Conservation (phyloP, 75 land plant species). For the Isoetes taiwanensis region DNA sequence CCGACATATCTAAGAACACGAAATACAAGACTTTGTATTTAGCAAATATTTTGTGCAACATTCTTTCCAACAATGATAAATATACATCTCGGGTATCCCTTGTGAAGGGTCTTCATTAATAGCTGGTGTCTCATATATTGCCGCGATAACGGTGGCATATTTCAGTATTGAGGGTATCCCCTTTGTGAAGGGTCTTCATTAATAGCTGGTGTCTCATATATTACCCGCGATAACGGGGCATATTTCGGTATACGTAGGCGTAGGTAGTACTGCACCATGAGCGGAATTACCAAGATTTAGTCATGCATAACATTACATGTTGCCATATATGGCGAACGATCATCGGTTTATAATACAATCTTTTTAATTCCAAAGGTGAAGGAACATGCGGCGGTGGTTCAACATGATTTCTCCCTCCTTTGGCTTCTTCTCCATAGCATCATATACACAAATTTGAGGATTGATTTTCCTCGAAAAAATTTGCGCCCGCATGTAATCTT, state of each 20-base stretch:
- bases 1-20: constrained; percentile 92
- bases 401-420: constrained; percentile 82
- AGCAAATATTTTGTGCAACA: constrained; percentile 4
- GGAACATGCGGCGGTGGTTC: constrained; percentile 89
- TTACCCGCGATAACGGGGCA: constrained; percentile 86
- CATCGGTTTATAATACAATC: constrained; percentile 87
- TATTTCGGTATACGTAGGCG: constrained; percentile 88
- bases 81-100: constrained; percentile 62
- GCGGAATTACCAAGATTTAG: neutral
- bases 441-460: constrained; percentile 70
- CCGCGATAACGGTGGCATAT: constrained; percentile 88
- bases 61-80: constrained; percentile 5
- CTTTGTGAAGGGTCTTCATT: constrained; percentile 48
- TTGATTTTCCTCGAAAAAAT: constrained; percentile 90
- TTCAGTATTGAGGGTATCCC: constrained; percentile 17
- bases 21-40: neutral
- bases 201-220: constrained; percentile 81
- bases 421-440: constrained; percentile 83
- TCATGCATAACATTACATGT: neutral
- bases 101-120: constrained; percentile 56
- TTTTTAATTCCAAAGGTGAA: constrained; percentile 64
- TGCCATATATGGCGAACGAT: constrained; percentile 34
- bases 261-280: constrained; percentile 49
- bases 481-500: constrained; percentile 94
- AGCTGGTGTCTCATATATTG: constrained; percentile 87